Percentiles rank a stretch among this genome's conserved stretches.
These are phyloP conservation scores for Abelmoschus esculentus DNA, from an alignment of 345 rosid species.

Conservation along the genomic window DNA sequence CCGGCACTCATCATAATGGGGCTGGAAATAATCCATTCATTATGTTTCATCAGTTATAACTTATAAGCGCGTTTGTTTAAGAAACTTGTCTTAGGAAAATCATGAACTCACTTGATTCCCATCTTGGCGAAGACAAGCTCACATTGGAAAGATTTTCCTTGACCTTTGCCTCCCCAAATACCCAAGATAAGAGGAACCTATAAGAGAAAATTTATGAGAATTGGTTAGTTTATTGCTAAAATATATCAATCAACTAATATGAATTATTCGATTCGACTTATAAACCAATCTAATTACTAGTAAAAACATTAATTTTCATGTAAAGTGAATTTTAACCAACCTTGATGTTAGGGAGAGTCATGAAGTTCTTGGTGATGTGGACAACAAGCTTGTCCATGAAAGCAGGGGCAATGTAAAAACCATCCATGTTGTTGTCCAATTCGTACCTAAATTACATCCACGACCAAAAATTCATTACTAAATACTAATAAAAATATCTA, in stretches of 20 bases:
- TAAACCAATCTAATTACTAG: no score
- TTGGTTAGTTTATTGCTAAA: background rate
- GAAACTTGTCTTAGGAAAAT: background rate
- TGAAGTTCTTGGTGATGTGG: slow-evolving; percentile 92
- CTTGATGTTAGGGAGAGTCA: slow-evolving; percentile 87
- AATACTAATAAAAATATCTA: background rate
- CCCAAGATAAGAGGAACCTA: slow-evolving; percentile 95
- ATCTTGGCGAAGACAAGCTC: slow-evolving; percentile 97
- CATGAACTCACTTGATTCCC: slow-evolving; percentile 77
- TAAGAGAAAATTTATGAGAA: background rate
- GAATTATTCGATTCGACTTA: no score
- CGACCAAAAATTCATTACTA: background rate
- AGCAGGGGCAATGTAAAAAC: slow-evolving; percentile 88
- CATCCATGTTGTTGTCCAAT: slow-evolving; percentile 78
- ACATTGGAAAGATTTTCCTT: slow-evolving; percentile 95
- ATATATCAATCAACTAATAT: background rate
- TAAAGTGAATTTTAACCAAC: slow-evolving; percentile 14
- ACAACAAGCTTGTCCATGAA: slow-evolving; percentile 98
- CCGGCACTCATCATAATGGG: slow-evolving; percentile 99
- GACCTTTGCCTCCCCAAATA: slow-evolving; percentile 99
- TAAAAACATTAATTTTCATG: no score
- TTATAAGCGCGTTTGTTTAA: background rate
- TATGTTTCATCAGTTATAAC: background rate
- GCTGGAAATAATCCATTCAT: slow-evolving; percentile 27
- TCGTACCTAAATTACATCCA: slow-evolving; percentile 34